Conservation (phyloP, 768 basidiomycete genomes). For the Lepiota subincarnata region DNA sequence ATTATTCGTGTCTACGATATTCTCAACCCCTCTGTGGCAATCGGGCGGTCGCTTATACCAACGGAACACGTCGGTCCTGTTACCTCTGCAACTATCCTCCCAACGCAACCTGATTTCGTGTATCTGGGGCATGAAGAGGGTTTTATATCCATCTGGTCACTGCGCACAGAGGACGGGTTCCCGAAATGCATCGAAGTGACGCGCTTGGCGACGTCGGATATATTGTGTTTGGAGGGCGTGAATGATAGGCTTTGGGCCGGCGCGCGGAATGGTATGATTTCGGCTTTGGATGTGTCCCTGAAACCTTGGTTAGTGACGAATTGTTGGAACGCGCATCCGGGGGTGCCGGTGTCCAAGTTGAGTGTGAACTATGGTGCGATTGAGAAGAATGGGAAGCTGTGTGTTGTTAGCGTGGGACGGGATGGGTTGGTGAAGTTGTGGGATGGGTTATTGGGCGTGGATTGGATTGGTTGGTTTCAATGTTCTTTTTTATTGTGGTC, state of each 20-base stretch:
- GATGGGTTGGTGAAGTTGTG: slow-evolving; percentile 76
- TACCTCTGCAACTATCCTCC: slow-evolving; percentile 73
- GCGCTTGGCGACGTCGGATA: slow-evolving; percentile 77
- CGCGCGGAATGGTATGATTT: slow-evolving; percentile 73
- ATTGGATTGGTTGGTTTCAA: slow-evolving; percentile 76
- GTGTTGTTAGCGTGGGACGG: slow-evolving; percentile 70
- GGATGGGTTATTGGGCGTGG: slow-evolving; percentile 83
- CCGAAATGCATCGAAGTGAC: slow-evolving; percentile 71
- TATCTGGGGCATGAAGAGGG: slow-evolving; percentile 94
- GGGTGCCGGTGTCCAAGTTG: slow-evolving; percentile 59
- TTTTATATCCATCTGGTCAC: slow-evolving; percentile 76
- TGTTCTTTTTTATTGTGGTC: background rate
- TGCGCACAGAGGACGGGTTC: slow-evolving; percentile 48
- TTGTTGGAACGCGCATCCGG: slow-evolving; percentile 77
- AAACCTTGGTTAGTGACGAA: slow-evolving; percentile 88
- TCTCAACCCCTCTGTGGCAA: slow-evolving; percentile 55
- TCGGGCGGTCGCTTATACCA: slow-evolving; percentile 53
- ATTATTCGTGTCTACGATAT: slow-evolving; percentile 81
- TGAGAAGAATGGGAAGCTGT: slow-evolving; percentile 60
- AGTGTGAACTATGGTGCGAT: slow-evolving; percentile 73
- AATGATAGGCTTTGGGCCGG: slow-evolving; percentile 86
- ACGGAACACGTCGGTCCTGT: slow-evolving; percentile 77
- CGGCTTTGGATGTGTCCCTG: slow-evolving; percentile 69
- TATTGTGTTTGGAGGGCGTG: slow-evolving; percentile 82
- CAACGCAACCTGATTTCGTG: slow-evolving; percentile 59